Percentiles rank a stretch among this genome's conserved stretches.
phyloP scores from a whole-genome alignment of 192 early-diverging fungal genomes.

The Linnemannia zychae region DNA sequence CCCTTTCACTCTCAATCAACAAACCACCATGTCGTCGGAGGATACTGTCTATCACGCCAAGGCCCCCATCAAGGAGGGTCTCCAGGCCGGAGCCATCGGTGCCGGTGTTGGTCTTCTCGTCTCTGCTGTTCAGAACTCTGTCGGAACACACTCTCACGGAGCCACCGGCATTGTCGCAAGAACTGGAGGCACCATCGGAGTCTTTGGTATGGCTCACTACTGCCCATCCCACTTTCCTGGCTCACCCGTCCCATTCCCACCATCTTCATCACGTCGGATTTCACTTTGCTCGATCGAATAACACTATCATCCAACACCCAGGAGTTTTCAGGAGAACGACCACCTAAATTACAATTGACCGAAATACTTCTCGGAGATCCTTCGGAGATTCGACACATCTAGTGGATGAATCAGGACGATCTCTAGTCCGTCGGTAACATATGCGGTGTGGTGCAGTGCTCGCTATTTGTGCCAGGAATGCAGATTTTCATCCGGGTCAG shows the following conservation, averaged over 20 bases:
- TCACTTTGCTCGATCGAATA: not conserved
- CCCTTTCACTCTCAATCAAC: not conserved
- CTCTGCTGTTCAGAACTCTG: conserved; percentile 77
- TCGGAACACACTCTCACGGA: conserved; percentile 64
- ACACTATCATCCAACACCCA: not conserved
- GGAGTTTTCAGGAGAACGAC: not conserved
- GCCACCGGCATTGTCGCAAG: conserved; percentile 69
- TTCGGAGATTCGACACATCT: not conserved
- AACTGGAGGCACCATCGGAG: conserved; percentile 74
- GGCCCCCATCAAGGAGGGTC: conserved; percentile 59
- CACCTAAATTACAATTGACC: not conserved
- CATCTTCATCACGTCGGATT: not conserved
- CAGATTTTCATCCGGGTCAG: not conserved
- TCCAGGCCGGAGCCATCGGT: conserved; percentile 62
- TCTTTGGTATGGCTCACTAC: conserved; percentile 71
- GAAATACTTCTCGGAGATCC: conserved; percentile 9
- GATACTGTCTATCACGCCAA: conserved; percentile 56
- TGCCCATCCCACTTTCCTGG: not conserved
- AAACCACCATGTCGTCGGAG: conserved; percentile 17
- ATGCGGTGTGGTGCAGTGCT: not conserved
- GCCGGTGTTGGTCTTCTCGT: conserved; percentile 78
- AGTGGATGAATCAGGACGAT: not conserved
- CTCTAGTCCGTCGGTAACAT: not conserved
- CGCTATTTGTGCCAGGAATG: not conserved
- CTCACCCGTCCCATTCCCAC: not conserved